These are phyloP conservation scores for Plasmodium malariae DNA, from an alignment of 169 alveolate genomes.

Conservation along the genomic window DNA sequence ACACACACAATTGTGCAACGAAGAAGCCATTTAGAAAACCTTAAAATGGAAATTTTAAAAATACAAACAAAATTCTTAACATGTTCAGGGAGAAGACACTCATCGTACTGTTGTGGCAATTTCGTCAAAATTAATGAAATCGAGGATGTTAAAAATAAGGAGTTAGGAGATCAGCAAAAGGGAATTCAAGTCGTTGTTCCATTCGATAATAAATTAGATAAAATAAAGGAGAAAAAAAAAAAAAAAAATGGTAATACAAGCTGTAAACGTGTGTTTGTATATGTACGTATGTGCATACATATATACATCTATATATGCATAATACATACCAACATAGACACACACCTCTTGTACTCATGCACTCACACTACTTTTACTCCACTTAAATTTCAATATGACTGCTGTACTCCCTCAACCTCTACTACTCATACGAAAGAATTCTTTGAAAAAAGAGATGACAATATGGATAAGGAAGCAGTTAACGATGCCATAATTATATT, in stretches of 20 bases:
- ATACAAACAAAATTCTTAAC: background rate
- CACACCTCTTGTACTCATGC: background rate
- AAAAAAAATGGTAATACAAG: conserved; percentile 47
- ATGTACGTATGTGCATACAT: background rate
- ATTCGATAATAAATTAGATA: background rate
- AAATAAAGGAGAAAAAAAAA: conserved; percentile 10
- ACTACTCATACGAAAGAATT: background rate
- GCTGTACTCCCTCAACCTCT: too few relatives aligned
- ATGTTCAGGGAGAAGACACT: conserved; percentile 83
- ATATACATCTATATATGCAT: background rate
- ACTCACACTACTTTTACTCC: background rate
- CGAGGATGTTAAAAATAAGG: conserved; percentile 23
- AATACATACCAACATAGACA: too few relatives aligned
- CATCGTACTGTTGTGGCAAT: conserved; percentile 88
- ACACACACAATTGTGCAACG: background rate
- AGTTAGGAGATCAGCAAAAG: conserved; percentile 28
- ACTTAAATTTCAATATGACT: background rate
- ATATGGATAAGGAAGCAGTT: background rate
- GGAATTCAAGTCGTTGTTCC: background rate
- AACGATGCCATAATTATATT: conserved; percentile 56
- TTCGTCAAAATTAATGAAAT: conserved; percentile 86
- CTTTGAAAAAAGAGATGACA: conserved; percentile 26
- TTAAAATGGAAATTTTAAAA: background rate
- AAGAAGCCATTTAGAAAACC: background rate
- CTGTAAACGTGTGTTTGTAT: background rate